A percentile compares a stretch with the other conserved stretches of the same genome.
phyloP scores from a whole-genome alignment of 106 monocot genomes.

The Dendrobium catenatum region DNA sequence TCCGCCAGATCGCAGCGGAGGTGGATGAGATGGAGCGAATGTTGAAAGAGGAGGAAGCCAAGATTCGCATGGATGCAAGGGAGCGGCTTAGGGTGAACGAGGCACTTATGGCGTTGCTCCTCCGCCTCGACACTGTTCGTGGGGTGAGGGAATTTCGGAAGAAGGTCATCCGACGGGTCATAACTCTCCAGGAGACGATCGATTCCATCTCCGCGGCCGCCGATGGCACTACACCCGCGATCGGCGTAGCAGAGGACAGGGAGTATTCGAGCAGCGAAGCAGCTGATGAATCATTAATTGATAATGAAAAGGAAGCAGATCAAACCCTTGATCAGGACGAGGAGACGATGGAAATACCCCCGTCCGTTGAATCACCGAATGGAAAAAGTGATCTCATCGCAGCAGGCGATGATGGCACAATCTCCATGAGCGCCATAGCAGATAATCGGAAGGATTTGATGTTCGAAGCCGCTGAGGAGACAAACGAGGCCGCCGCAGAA shows the following conservation, averaged over 20 bases:
- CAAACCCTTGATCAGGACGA: background rate
- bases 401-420: background rate
- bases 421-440: too few relatives aligned
- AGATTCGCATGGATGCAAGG: constrained; percentile 24
- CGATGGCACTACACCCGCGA: too few relatives aligned
- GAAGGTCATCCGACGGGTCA: constrained; percentile 33
- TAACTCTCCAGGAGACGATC: constrained; percentile 40
- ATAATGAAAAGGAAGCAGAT: background rate
- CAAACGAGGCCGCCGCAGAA: too few relatives aligned
- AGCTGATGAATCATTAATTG: background rate
- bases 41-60: constrained; percentile 30
- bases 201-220: constrained; percentile 15
- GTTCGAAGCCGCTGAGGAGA: too few relatives aligned
- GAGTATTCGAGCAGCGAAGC: too few relatives aligned
- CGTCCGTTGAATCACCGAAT: background rate
- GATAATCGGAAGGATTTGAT: too few relatives aligned
- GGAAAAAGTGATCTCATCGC: too few relatives aligned
- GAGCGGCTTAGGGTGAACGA: constrained; percentile 44
- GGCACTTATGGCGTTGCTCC: constrained; percentile 50
- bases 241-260: too few relatives aligned
- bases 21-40: constrained; percentile 25
- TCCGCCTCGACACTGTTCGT: constrained; percentile 43
- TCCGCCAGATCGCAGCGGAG: constrained; percentile 19
- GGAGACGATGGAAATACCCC: background rate
- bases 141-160: constrained; percentile 53